These are phyloP conservation scores for Agarophyton chilense DNA, from an alignment of 23 red algal genomes.

Conservation along the genomic window DNA sequence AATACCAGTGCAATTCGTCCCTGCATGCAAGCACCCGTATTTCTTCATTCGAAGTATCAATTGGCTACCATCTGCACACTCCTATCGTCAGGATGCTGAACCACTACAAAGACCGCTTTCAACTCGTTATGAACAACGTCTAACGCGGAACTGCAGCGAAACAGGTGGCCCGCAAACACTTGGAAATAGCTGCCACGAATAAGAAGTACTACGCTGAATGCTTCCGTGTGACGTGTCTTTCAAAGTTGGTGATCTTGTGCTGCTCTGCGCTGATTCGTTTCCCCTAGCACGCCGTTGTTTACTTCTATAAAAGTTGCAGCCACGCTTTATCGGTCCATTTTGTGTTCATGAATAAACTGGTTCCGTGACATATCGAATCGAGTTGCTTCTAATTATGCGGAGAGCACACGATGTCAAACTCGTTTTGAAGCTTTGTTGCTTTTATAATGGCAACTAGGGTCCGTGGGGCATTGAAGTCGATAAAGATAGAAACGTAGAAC, in stretches of 20 bases:
- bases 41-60: neutral
- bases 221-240: neutral
- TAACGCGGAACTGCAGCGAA: neutral
- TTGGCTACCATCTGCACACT: neutral
- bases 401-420: neutral
- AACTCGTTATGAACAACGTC: neutral
- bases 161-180: neutral
- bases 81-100: neutral
- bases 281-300: too few relatives aligned
- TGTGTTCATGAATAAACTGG: neutral
- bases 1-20: neutral
- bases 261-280: neutral
- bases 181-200: neutral
- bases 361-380: neutral
- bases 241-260: neutral
- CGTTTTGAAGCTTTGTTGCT: neutral
- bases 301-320: neutral
- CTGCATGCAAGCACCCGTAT: neutral
- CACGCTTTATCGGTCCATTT: too few relatives aligned
- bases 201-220: conserved; percentile 22
- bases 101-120: neutral
- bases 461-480: neutral
- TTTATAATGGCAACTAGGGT: neutral
- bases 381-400: neutral
- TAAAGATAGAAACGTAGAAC: neutral